Evolutionary conservation across 176 grass and related monocot genomes (phyloP).

Genomic region (Otatea glauca): DNA sequence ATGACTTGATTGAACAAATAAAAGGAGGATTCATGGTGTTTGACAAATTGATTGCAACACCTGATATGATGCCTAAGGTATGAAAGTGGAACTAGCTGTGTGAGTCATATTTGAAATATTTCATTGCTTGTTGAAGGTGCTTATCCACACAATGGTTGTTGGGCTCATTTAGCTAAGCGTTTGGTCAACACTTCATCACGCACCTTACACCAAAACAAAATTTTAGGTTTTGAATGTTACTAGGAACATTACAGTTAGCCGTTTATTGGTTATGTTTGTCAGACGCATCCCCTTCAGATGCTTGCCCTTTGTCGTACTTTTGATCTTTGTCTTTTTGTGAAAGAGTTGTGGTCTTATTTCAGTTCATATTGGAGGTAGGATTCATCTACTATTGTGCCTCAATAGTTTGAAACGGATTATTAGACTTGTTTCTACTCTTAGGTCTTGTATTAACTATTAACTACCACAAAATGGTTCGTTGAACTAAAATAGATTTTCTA

Average conservation of each 20-base stretch:
- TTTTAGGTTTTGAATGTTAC: slow-evolving; percentile 11
- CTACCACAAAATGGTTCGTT: not conserved
- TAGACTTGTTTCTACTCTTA: not conserved
- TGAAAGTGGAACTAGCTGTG: slow-evolving; percentile 33
- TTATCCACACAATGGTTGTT: slow-evolving; percentile 12
- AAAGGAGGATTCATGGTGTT: slow-evolving; percentile 99
- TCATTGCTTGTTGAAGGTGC: slow-evolving; percentile 13
- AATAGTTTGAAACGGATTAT: slow-evolving; percentile 1
- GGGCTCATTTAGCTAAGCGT: slow-evolving; percentile 6
- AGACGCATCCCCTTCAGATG: not conserved
- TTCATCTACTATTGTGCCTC: not conserved
- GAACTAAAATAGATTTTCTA: slow-evolving; percentile 22
- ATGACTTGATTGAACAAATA: slow-evolving; percentile 92
- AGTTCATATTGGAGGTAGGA: not conserved
- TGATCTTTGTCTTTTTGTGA: not conserved
- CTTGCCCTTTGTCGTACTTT: not conserved
- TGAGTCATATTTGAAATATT: slow-evolving; percentile 31
- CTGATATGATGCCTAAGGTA: slow-evolving; percentile 99
- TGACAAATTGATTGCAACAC: slow-evolving; percentile 96
- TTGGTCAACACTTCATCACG: not conserved
- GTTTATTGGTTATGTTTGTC: slow-evolving; percentile 15
- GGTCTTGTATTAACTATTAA: slow-evolving; percentile 13
- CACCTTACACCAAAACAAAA: not conserved
- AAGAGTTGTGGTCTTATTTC: not conserved
- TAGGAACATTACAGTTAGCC: not conserved